Evolutionary conservation across 371 early-diverging fungal species (phyloP), one percentile per base, ranked within the genome.

Genomic region (Dichotomocladium elegans): DNA sequence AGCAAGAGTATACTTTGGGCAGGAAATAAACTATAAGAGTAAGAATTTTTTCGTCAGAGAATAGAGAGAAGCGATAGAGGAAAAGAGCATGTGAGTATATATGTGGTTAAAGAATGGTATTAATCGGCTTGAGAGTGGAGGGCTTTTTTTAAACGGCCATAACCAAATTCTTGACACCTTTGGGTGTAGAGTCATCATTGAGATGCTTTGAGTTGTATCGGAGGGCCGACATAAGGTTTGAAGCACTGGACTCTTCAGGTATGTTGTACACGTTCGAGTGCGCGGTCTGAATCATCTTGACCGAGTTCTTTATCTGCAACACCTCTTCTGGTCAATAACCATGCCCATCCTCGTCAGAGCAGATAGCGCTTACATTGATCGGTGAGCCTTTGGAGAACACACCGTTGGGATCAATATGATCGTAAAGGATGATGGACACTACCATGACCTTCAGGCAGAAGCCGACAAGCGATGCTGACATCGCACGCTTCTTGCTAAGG

Each of bases 401-500:
- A 11, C 96, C 96, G 25, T 76, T 75, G 12, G 87, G 85, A 63
- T 88, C 80, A 41, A 95, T 83, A 70, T 93, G 92, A 72, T 97
- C 97, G 62, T 94, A 95, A 28, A 95, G 66, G 35, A 97, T 83
- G 51, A 93, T 90, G 33, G 90, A 86, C 5, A 88, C 82, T 19
- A 92, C 91, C 86, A 95, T 88, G 34, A 94, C 93, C 43, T 92
- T 81, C 51, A 94, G 68, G 54, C 87, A 89, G 63, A 84, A 83
- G 8, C 48, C 53, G 15, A 55, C 55, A 21, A 55, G 7, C 15
- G 30, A 43, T 7, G 53, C 33, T n/a, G n/a, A n/a, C n/a, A n/a
- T n/a, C n/a, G n/a, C n/a, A 7, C 55, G 47, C 40, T 79, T 73
- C 53, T 83, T 82, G 35, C 64, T 63, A 3, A 92, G 82, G 8